Evolutionary conservation across 129 eudicot species (phyloP).

Genomic region (Pittosporum tobira): DNA sequence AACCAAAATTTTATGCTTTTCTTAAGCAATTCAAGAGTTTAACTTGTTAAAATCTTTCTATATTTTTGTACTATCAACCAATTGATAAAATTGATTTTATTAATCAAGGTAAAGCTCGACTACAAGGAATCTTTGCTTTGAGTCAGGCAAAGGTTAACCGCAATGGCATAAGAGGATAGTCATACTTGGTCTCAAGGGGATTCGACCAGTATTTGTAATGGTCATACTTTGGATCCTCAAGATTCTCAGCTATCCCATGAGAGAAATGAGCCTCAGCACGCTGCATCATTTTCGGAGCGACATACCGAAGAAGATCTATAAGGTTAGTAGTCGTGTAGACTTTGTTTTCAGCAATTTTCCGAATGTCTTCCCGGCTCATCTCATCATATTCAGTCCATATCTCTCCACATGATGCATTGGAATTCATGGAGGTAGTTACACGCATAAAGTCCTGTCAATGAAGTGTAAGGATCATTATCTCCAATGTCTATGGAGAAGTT

Average conservation of each 20-base stretch:
- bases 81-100: not conserved
- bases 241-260: constrained; percentile 72
- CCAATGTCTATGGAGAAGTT: not conserved
- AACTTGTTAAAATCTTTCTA: no score
- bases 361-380: constrained; percentile 44
- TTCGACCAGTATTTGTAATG: constrained; percentile 96
- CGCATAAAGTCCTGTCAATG: constrained; percentile 33
- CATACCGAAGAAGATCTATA: constrained; percentile 55
- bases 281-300: constrained; percentile 80
- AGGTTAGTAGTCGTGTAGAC: constrained; percentile 59
- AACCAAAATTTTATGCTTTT: no score
- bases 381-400: constrained; percentile 73
- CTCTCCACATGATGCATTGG: constrained; percentile 40
- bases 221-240: constrained; percentile 70
- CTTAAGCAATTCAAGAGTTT: no score
- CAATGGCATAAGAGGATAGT: constrained; percentile 3
- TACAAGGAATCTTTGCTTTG: not conserved
- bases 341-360: constrained; percentile 44
- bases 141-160: not conserved
- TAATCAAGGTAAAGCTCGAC: not conserved
- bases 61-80: no score
- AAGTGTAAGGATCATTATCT: not conserved
- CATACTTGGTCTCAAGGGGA: constrained; percentile 74
- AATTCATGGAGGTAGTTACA: constrained; percentile 15
- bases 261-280: constrained; percentile 88